These are phyloP conservation scores for Cruciata laevipes DNA, from an alignment of 257 asterid genomes.

Conservation along the genomic window DNA sequence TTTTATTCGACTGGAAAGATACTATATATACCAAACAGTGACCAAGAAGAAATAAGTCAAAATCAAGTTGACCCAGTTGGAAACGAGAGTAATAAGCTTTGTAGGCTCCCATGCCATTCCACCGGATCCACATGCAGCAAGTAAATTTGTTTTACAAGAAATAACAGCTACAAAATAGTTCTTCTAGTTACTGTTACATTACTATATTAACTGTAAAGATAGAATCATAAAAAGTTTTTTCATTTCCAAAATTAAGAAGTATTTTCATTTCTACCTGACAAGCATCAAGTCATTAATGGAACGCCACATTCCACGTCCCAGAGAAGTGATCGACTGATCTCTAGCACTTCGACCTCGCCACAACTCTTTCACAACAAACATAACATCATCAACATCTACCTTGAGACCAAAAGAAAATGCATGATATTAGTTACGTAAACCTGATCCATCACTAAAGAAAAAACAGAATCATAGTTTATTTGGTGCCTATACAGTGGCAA, in stretches of 20 bases:
- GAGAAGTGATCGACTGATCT: constrained; percentile 66
- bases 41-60: neutral
- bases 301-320: constrained; percentile 99
- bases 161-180: neutral
- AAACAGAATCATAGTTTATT: neutral
- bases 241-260: neutral
- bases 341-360: constrained; percentile 97
- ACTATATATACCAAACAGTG: neutral
- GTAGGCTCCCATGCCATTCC: too few relatives aligned
- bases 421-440: neutral
- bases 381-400: constrained; percentile 93
- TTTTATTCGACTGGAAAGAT: neutral
- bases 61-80: neutral
- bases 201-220: neutral
- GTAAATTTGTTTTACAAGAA: neutral
- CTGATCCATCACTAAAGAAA: neutral
- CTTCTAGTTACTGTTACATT: neutral
- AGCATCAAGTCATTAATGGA: constrained; percentile 80
- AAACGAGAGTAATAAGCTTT: neutral
- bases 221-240: neutral
- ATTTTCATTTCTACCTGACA: constrained; percentile 47
- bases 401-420: constrained; percentile 23
- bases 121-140: too few relatives aligned
- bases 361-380: constrained; percentile 80
- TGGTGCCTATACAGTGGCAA: neutral